A percentile compares a stretch with the other conserved stretches of the same genome.
phyloP scores from a whole-genome alignment of 2,329 filamentous ascomycete genomes.

The Claviceps cyperi region DNA sequence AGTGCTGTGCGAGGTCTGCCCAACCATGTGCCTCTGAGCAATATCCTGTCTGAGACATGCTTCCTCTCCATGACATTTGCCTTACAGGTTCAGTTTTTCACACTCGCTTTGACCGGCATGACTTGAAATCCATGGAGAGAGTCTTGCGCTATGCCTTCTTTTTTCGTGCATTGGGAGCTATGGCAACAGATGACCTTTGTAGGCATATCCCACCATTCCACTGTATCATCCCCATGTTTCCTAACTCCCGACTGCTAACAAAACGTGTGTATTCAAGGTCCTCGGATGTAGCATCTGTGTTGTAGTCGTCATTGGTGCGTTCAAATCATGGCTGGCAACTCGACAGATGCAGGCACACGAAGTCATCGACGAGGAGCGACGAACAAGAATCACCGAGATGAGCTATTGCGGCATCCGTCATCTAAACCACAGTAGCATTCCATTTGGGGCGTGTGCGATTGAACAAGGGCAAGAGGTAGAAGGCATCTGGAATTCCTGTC shows the following conservation, averaged over 20 bases:
- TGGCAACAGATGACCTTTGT: conserved; percentile 91
- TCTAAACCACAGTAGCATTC: conserved; percentile 42
- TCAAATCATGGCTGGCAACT: conserved; percentile 52
- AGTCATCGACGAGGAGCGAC: conserved; percentile 52
- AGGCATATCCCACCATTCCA: conserved; percentile 24
- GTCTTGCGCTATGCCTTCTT: conserved; percentile 22
- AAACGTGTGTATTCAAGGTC: conserved; percentile 33
- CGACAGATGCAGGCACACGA: conserved; percentile 42
- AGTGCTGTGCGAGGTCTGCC: background rate
- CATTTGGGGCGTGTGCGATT: conserved; percentile 75
- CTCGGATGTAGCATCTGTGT: conserved; percentile 55
- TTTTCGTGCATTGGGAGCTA: conserved; percentile 58
- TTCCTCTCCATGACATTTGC: background rate
- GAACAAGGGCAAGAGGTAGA: conserved; percentile 73
- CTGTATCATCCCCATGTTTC: too few relatives aligned
- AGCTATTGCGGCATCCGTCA: conserved; percentile 35
- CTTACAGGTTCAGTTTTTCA: background rate
- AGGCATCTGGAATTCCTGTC: conserved; percentile 62
- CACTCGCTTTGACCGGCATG: background rate
- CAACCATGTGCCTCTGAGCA: background rate
- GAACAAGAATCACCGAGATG: conserved; percentile 36
- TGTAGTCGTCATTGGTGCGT: conserved; percentile 53
- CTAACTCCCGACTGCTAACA: background rate
- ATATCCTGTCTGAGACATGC: background rate
- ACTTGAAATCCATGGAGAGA: background rate